Evolutionary conservation across 192 early-diverging fungal genomes (phyloP), one percentile per base, ranked within the genome.

Genomic region (Rhizophagus prolifer): DNA sequence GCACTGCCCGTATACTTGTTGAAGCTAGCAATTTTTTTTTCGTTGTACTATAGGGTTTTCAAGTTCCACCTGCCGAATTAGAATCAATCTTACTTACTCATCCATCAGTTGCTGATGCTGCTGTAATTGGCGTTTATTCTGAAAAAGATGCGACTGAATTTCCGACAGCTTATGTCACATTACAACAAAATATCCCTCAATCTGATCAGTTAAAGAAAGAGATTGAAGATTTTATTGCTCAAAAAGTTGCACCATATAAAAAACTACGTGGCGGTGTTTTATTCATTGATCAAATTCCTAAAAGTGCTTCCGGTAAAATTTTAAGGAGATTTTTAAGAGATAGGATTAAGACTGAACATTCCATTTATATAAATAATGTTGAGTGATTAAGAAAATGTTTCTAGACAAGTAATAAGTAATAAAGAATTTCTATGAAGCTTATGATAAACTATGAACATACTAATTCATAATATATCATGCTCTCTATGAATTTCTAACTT

Each of bases 11-110:
- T 60, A 60, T 6, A 61, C n/a, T 61, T n/a, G 25, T 6, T 61
- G 25, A 26, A 23, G 21, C 59, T 3, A 61, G 23, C n/a, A 25
- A 3, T 44, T 44, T 38, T 6, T 38, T 38, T 38, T 38, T 38
- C 36, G 7, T 50, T 50, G 23, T 31, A 10, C 10, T 21, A 21
- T 16, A 63, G 47, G 88, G 87, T 44, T 83, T 87, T 75, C 87
- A 94, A 79, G 92, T 98, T 21, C 85, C 93, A 9, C 96, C 95
- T 4, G 91, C 95, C 1, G 95, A 96, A 80, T 86, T 98, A 16
- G 96, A 98, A 79, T 87, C 86, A 2, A 36, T 91, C 36, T 80
- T 96, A 72, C 78, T 95, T 4, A 84, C 89, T 41, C 91, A 96
- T 70, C 90, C 92, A 1, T 70, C 81, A 10, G 85, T 98, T 58